A percentile compares a stretch with the other conserved stretches of the same genome.
Conservation (phyloP, 306 rosid species). For the Rosa lucieae region DNA sequence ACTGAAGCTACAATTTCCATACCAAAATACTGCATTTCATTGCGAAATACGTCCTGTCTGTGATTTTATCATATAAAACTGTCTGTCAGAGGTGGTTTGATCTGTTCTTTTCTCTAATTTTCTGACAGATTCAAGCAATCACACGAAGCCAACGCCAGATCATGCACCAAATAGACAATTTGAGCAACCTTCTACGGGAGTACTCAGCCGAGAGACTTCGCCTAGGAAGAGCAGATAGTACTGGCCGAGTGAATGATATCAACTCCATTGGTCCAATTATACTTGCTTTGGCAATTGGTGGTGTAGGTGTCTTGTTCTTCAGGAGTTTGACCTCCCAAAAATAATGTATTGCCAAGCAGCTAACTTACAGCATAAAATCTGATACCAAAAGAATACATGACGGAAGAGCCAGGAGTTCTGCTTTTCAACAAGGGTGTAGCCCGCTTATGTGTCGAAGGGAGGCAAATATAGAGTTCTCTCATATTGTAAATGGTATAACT, state of each 20-base stretch:
- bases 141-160: conserved; percentile 81
- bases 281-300: conserved; percentile 70
- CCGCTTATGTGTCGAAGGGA: neutral
- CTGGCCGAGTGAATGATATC: conserved; percentile 40
- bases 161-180: conserved; percentile 72
- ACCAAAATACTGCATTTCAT: neutral
- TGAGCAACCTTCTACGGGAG: conserved; percentile 79
- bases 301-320: conserved; percentile 60
- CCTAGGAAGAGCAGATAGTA: conserved; percentile 45
- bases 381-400: neutral
- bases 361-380: neutral
- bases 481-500: neutral
- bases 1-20: neutral
- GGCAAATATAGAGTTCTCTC: neutral
- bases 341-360: conserved; percentile 24
- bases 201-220: conserved; percentile 56
- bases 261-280: conserved; percentile 52
- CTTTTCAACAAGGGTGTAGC: neutral
- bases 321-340: conserved; percentile 55
- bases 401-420: neutral
- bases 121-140: conserved; percentile 57
- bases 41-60: neutral
- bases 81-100: neutral
- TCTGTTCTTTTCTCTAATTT: neutral
- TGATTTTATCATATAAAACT: neutral